Percentiles rank a stretch among this genome's conserved stretches.
phyloP scores from a whole-genome alignment of 2,329 filamentous ascomycete genomes.

The Geosmithia flava region DNA sequence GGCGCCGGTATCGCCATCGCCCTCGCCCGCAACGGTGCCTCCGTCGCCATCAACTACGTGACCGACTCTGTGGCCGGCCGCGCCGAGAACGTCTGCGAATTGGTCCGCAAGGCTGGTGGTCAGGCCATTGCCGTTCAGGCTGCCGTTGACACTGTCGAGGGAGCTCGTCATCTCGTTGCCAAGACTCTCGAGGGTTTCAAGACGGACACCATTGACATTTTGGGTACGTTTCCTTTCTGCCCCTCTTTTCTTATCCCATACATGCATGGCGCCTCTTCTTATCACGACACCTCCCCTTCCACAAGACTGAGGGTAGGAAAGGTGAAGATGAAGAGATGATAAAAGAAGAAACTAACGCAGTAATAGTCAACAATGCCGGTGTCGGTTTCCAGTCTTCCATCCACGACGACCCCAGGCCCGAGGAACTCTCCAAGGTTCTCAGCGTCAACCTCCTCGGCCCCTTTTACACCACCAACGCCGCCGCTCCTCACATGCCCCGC shows the following conservation, averaged over 20 bases:
- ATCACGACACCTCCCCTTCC: too few relatives aligned
- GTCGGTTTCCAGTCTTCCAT: constrained; percentile 7
- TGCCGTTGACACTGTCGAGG: constrained; percentile 17
- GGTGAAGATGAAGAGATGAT: too few relatives aligned
- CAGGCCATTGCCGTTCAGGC: constrained; percentile 18
- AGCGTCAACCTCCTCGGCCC: constrained; percentile 19
- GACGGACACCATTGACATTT: constrained; percentile 24
- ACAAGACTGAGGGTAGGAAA: too few relatives aligned
- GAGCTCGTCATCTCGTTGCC: constrained; percentile 16
- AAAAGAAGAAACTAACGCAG: too few relatives aligned
- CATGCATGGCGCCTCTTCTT: too few relatives aligned
- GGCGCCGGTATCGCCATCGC: constrained; percentile 27
- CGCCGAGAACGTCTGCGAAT: constrained; percentile 16
- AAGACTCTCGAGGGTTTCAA: constrained; percentile 20
- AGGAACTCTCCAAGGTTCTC: constrained; percentile 15
- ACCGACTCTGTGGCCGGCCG: constrained; percentile 16
- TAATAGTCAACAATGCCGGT: constrained; percentile 25
- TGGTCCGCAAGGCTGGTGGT: constrained; percentile 14
- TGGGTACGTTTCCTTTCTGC: constrained; percentile 13
- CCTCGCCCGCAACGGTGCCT: constrained; percentile 26
- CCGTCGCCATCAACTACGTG: constrained; percentile 25
- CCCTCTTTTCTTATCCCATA: neutral
- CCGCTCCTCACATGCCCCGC: constrained; percentile 19
- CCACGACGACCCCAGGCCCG: constrained; percentile 8
- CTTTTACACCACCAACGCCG: constrained; percentile 20